Evolutionary conservation across 768 basidiomycete species (phyloP), one percentile per base, ranked within the genome.

Genomic region (Podaxis sp.): DNA sequence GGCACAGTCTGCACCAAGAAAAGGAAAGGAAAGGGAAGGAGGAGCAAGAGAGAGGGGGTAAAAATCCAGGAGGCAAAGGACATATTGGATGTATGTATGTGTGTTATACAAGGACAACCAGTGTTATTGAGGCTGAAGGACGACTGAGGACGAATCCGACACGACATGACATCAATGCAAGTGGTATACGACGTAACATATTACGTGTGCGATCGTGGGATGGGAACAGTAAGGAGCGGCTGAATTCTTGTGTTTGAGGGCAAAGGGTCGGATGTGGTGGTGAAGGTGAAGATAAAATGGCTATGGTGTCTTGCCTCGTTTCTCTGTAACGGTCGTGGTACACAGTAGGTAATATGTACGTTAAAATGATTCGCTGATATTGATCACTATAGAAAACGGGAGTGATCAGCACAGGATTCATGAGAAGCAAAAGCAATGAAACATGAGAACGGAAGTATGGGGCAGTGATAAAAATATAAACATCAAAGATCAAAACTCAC

Each of bases 401-500:
- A 38, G 8, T 22, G 6, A 5, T 55, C 24, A 55, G 54, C 13
- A 37, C 13, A 37, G 13, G 11, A 8, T 17, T 9, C 17, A 38
- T n/a, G 37, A 38, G 54, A n/a, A 19, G 36, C 8, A 37, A 36
- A 55, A 13, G 53, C n/a, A 49, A 29, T 37, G 37, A 19, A 25
- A 46, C 46, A 55, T 46, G 15, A 19, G 43, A 19, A 8, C 17
- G 6, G n/a, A n/a, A 17, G 25, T 3, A 15, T 11, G 25, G 13
- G 22, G 38, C 15, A n/a, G 11, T n/a, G 24, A 37, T 33, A 2
- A 11, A 11, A 22, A 37, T 38, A 4, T 4, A 17, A 9, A 15
- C 24, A 17, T 60, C 37, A 37, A 27, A 52, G 12, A 65, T 9
- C 22, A 33, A 37, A n/a, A 80, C 88, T 71, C 71, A 94, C 92